phyloP scores from a whole-genome alignment of 1,284 basidiomycete species.

The Ganoderma boninense region DNA sequence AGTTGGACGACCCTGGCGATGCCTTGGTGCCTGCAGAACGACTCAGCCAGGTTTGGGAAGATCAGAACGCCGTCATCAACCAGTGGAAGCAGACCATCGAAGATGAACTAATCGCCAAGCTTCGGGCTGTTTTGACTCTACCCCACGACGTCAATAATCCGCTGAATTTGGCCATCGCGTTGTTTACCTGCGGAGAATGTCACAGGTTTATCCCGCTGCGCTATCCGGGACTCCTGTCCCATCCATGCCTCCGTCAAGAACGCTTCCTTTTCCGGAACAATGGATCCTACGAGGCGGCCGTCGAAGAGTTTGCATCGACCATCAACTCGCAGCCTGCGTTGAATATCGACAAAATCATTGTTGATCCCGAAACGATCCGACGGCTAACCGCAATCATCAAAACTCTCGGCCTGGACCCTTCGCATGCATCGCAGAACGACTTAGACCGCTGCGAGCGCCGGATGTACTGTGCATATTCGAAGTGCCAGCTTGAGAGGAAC shows the following conservation, averaged over 20 bases:
- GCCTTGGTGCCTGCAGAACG: not conserved
- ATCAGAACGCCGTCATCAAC: not conserved
- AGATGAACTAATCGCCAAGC: not conserved
- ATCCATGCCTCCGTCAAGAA: not conserved
- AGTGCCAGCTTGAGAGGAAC: not conserved
- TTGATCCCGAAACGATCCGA: not conserved
- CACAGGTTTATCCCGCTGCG: not conserved
- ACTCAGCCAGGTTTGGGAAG: not conserved
- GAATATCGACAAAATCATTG: not conserved
- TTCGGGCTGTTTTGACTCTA: not conserved
- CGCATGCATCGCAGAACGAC: not conserved
- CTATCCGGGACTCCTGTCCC: not conserved
- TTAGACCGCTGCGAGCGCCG: not conserved
- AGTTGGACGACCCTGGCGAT: not conserved
- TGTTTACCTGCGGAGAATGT: not conserved
- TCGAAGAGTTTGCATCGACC: not conserved
- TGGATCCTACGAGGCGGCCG: not conserved
- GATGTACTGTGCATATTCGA: conserved; percentile 3
- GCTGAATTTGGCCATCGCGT: not conserved
- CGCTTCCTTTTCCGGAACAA: not conserved
- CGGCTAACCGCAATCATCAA: not conserved
- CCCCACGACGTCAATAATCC: not conserved
- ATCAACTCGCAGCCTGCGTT: not conserved
- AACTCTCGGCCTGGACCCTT: not conserved
- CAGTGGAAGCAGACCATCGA: not conserved